A percentile compares a stretch with the other conserved stretches of the same genome.
phyloP scores from a whole-genome alignment of 106 monocot species.

The Alisma plantagoaquatica region DNA sequence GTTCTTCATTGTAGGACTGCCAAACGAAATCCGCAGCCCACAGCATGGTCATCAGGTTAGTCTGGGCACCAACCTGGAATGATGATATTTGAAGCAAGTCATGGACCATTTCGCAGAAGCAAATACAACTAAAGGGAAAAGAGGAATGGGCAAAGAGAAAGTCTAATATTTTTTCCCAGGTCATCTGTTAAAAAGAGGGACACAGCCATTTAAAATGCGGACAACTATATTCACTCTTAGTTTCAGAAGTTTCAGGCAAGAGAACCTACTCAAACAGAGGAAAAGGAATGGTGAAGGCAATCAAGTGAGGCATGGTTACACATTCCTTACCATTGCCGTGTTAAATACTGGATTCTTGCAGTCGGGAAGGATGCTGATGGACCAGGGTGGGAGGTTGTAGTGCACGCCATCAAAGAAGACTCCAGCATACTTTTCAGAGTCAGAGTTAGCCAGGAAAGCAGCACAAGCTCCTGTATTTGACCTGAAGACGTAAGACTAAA shows the following conservation, averaged over 20 bases:
- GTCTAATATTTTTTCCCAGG: not conserved
- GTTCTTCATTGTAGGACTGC: slow-evolving; percentile 57
- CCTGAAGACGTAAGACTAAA: slow-evolving; percentile 59
- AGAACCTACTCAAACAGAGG: no score
- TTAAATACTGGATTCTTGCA: slow-evolving; percentile 84
- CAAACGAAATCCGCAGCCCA: slow-evolving; percentile 56
- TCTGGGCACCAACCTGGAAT: slow-evolving; percentile 61
- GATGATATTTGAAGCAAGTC: not conserved
- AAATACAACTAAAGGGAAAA: not conserved
- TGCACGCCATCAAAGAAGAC: slow-evolving; percentile 74
- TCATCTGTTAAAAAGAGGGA: not conserved
- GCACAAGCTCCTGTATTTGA: slow-evolving; percentile 67
- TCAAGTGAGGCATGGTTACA: not conserved
- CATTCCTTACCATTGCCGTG: slow-evolving; percentile 68
- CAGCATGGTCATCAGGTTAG: slow-evolving; percentile 53
- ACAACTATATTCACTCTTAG: not conserved
- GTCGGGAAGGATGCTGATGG: slow-evolving; percentile 92
- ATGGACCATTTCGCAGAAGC: not conserved
- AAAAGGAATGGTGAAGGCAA: not conserved
- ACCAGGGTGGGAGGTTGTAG: slow-evolving; percentile 94
- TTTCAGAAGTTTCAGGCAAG: no score
- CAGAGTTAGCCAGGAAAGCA: slow-evolving; percentile 86
- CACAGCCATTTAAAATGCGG: not conserved
- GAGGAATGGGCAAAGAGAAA: not conserved
- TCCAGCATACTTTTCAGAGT: slow-evolving; percentile 32